Conservation (phyloP, 2,329 filamentous ascomycete genomes). For the Venturia asperata region DNA sequence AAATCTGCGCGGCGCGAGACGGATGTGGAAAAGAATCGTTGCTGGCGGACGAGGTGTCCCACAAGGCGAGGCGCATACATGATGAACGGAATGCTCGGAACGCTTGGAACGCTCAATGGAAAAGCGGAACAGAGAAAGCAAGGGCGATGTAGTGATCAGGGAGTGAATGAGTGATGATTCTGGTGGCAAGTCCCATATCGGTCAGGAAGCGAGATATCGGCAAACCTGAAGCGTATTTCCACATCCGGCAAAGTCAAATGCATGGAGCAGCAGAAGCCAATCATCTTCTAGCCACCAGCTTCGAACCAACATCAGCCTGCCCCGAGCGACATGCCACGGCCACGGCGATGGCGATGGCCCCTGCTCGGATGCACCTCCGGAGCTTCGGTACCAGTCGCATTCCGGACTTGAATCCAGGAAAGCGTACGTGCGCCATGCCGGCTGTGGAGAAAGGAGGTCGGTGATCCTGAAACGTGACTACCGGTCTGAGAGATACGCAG, state of each 20-base stretch:
- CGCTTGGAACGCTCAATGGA: slow-evolving; percentile 1
- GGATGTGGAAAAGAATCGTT: slow-evolving; percentile 15
- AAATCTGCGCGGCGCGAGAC: slow-evolving; percentile 47
- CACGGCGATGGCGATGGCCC: too few species aligned
- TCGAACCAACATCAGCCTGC: neutral
- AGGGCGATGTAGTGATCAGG: neutral
- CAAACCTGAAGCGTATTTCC: neutral
- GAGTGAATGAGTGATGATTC: neutral
- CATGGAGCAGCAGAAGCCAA: neutral
- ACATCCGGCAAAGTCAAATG: neutral
- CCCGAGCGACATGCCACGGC: too few species aligned
- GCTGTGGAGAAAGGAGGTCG: neutral
- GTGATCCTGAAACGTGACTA: too few species aligned
- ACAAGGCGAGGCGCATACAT: slow-evolving; percentile 1
- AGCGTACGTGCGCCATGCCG: neutral
- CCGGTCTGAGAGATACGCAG: too few species aligned
- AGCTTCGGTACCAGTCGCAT: neutral
- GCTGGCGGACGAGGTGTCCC: neutral
- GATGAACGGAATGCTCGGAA: slow-evolving; percentile 1
- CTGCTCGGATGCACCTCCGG: too few species aligned
- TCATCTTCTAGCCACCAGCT: neutral
- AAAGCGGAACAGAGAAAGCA: neutral
- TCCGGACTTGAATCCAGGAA: neutral
- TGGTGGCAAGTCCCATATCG: neutral
- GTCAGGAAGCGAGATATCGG: neutral